Conservation (phyloP, 805 yeast genomes). For the Starmerella gropengiesseri region DNA sequence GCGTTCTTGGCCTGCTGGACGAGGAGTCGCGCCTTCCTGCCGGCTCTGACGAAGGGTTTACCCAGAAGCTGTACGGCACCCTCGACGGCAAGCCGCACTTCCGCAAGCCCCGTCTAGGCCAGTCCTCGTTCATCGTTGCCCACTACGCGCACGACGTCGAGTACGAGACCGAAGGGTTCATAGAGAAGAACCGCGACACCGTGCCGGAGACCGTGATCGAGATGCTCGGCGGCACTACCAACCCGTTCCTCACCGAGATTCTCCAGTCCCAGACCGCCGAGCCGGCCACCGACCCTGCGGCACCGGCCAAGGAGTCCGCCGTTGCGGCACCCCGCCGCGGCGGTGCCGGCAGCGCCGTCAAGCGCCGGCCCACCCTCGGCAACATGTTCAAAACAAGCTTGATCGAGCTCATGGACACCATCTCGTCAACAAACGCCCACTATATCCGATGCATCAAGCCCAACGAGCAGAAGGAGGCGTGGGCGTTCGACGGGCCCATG, state of each 20-base stretch:
- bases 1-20: constrained; percentile 77
- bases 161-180: constrained; percentile 86
- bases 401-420: constrained; percentile 85
- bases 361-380: constrained; percentile 79
- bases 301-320: constrained; percentile 19
- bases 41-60: constrained; percentile 87
- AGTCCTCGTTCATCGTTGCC: constrained; percentile 74
- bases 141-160: constrained; percentile 93
- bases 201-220: constrained; percentile 93
- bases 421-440: constrained; percentile 89
- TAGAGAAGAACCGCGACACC: constrained; percentile 94
- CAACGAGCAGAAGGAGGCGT: constrained; percentile 83
- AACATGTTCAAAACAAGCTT: constrained; percentile 86
- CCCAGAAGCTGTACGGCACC: constrained; percentile 76
- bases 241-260: constrained; percentile 53
- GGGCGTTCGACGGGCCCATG: constrained; percentile 94
- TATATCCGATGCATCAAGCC: constrained; percentile 97
- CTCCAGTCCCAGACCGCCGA: constrained; percentile 33
- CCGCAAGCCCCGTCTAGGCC: constrained; percentile 90
- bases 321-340: constrained; percentile 30
- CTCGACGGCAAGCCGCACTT: constrained; percentile 73
- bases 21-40: constrained; percentile 93
- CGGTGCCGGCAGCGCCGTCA: constrained; percentile 30
- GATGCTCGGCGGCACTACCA: constrained; percentile 59
- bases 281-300: constrained; percentile 33